phyloP scores from a whole-genome alignment of 2,329 filamentous ascomycete genomes.

The Aspergillus felis region DNA sequence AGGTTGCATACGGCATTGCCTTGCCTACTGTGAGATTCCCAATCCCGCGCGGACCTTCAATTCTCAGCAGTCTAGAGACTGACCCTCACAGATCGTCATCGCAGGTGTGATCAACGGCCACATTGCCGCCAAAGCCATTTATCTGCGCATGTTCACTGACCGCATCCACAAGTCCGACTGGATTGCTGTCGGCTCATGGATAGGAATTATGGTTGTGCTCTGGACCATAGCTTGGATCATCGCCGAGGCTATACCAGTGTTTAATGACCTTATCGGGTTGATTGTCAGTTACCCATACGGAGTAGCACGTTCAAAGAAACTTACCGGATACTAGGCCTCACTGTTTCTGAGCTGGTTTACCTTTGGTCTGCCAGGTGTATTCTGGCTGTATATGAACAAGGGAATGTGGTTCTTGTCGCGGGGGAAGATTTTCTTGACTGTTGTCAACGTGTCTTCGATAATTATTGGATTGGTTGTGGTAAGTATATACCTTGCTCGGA shows the following conservation, averaged over 20 bases:
- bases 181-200: conserved; percentile 53
- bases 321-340: conserved; percentile 31
- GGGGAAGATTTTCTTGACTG: conserved; percentile 25
- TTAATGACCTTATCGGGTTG: conserved; percentile 60
- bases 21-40: conserved; percentile 52
- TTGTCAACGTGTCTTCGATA: conserved; percentile 20
- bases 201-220: conserved; percentile 49
- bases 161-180: conserved; percentile 47
- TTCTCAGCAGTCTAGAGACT: neutral
- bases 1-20: conserved; percentile 63
- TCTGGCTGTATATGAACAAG: conserved; percentile 34
- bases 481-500: neutral
- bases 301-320: neutral
- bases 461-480: conserved; percentile 20
- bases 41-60: neutral
- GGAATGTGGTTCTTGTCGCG: conserved; percentile 27
- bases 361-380: conserved; percentile 20
- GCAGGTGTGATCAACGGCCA: conserved; percentile 66
- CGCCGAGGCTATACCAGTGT: conserved; percentile 65
- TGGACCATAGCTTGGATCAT: conserved; percentile 64
- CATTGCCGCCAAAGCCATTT: conserved; percentile 62
- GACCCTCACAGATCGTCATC: conserved; percentile 51
- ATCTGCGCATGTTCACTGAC: conserved; percentile 58
- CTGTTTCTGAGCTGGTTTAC: conserved; percentile 65
- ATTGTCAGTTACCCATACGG: conserved; percentile 33